phyloP scores from a whole-genome alignment of 139 green algal genomes.

The Chlamydomonas eustigma region DNA sequence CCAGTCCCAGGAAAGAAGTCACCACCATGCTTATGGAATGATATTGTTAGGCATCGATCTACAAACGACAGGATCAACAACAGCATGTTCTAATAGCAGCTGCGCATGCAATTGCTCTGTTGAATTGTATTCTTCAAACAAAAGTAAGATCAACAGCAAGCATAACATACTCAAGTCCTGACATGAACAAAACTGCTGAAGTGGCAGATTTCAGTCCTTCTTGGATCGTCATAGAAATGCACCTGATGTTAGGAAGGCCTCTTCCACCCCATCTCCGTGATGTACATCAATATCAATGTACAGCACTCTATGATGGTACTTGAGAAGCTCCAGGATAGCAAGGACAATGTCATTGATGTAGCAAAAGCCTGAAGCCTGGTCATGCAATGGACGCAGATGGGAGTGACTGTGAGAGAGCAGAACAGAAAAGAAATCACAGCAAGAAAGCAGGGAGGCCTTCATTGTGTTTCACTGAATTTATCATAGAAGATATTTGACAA shows the following conservation, averaged over 20 bases:
- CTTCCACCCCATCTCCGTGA: constrained; percentile 97
- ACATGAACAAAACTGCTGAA: constrained; percentile 1
- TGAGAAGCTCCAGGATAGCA: constrained; percentile 95
- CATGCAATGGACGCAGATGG: neutral
- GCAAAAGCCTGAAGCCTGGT: constrained; percentile 81
- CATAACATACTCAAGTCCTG: neutral
- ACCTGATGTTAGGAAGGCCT: constrained; percentile 81
- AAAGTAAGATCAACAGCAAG: no score
- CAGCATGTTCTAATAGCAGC: no score
- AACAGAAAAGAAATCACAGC: neutral
- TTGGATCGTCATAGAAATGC: neutral
- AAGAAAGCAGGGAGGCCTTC: neutral
- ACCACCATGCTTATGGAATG: constrained; percentile 93
- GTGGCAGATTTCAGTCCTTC: neutral
- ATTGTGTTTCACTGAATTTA: no score
- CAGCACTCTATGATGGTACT: constrained; percentile 82
- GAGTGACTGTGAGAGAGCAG: no score
- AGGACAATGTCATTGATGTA: constrained; percentile 98
- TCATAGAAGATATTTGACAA: neutral
- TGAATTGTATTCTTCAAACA: no score
- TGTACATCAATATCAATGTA: constrained; percentile 96
- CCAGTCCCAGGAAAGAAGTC: constrained; percentile 97
- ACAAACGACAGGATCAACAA: neutral
- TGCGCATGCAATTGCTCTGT: no score
- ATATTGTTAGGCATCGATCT: constrained; percentile 58